These are phyloP conservation scores for Lachancea fermentati DNA, from an alignment of 805 yeast genomes.

Conservation along the genomic window DNA sequence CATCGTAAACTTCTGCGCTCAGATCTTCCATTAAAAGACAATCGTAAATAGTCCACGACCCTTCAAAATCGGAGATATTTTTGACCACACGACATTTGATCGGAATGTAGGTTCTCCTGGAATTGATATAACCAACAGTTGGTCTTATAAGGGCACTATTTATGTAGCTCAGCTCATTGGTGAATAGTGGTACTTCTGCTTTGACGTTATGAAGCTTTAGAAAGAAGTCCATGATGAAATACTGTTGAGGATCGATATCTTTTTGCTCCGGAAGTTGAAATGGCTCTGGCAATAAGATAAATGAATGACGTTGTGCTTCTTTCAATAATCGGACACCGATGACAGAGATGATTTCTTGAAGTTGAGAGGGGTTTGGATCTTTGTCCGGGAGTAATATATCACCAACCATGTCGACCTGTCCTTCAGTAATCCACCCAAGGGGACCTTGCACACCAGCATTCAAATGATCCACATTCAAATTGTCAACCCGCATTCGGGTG, in stretches of 20 bases:
- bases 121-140: slow-evolving; percentile 90
- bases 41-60: slow-evolving; percentile 95
- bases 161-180: slow-evolving; percentile 83
- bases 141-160: slow-evolving; percentile 91
- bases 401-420: slow-evolving; percentile 89
- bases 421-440: slow-evolving; percentile 93
- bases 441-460: slow-evolving; percentile 91
- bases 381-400: slow-evolving; percentile 79
- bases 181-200: slow-evolving; percentile 82
- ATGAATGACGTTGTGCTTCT: slow-evolving; percentile 40
- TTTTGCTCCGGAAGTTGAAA: slow-evolving; percentile 28
- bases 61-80: slow-evolving; percentile 77
- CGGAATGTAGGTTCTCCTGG: slow-evolving; percentile 84
- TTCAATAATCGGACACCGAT: slow-evolving; percentile 44
- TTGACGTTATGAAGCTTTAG: slow-evolving; percentile 78
- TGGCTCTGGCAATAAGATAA: slow-evolving; percentile 12
- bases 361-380: slow-evolving; percentile 41
- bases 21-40: slow-evolving; percentile 86
- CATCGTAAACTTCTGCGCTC: slow-evolving; percentile 82
- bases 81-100: slow-evolving; percentile 78
- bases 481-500: slow-evolving; percentile 78
- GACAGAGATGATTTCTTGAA: slow-evolving; percentile 44
- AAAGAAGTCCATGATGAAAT: slow-evolving; percentile 73
- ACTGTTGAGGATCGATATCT: slow-evolving; percentile 36
- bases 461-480: slow-evolving; percentile 79